Conservation (phyloP, 2,329 filamentous ascomycete species). For the Orbilia blumenaviensis region DNA sequence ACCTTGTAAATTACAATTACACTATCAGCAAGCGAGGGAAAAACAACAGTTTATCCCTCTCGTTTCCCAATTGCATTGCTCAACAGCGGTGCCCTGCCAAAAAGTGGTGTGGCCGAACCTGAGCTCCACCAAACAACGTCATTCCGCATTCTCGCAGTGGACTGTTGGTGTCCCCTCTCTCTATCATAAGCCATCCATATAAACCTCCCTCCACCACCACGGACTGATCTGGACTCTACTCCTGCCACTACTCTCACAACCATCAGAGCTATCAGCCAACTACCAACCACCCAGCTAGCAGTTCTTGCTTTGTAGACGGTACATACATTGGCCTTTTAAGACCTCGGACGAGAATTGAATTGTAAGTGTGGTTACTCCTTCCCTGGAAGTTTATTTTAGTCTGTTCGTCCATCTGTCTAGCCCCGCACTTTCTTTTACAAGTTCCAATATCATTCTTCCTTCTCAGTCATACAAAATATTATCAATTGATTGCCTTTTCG, state of each 20-base stretch:
- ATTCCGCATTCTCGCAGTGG: conserved; percentile 42
- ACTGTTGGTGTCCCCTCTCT: conserved; percentile 8
- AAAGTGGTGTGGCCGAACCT: conserved; percentile 21
- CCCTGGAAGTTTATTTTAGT: conserved; percentile 5
- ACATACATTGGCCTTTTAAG: background rate
- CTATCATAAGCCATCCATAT: too few relatives aligned
- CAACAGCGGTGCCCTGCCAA: conserved; percentile 19
- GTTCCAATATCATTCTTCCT: background rate
- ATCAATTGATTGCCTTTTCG: background rate
- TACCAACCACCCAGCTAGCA: background rate
- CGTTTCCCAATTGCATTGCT: conserved; percentile 25
- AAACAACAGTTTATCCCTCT: background rate
- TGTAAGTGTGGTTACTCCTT: conserved; percentile 9
- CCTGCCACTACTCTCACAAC: background rate
- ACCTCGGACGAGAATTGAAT: background rate
- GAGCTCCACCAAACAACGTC: conserved; percentile 49
- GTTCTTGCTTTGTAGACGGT: conserved; percentile 2
- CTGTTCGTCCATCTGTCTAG: too few relatives aligned
- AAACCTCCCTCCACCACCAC: conserved; percentile 4
- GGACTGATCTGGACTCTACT: background rate
- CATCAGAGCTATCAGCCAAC: background rate
- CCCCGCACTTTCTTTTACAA: conserved; percentile 26
- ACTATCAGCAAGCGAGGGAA: conserved; percentile 28
- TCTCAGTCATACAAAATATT: background rate
- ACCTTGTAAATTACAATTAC: background rate